Conservation (phyloP, 345 rosid genomes). For the Aethionema arabicum region DNA sequence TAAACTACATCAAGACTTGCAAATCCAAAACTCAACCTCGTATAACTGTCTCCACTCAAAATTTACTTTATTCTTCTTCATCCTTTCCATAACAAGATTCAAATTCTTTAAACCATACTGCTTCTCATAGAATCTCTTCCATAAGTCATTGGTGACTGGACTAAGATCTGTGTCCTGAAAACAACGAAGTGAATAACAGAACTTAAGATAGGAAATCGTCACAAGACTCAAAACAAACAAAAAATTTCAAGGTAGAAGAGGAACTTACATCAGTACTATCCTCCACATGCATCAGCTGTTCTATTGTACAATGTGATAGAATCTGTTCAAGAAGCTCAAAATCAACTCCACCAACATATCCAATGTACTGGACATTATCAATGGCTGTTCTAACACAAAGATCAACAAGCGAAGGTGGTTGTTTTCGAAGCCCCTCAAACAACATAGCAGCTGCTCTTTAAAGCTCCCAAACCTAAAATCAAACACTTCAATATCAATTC, state of each 20-base stretch:
- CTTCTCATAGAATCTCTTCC: constrained; percentile 71
- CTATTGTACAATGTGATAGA: constrained; percentile 68
- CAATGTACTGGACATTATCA: constrained; percentile 61
- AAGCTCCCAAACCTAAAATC: not conserved
- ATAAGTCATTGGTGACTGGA: constrained; percentile 69
- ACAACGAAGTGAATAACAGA: constrained; percentile 9
- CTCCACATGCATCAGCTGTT: constrained; percentile 78
- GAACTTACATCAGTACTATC: constrained; percentile 54
- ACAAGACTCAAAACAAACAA: not conserved
- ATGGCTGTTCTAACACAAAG: constrained; percentile 65
- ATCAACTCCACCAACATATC: constrained; percentile 89
- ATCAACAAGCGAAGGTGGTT: constrained; percentile 74
- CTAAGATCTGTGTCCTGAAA: constrained; percentile 77
- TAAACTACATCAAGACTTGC: constrained; percentile 1
- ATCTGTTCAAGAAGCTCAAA: constrained; percentile 66
- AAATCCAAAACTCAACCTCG: constrained; percentile 46
- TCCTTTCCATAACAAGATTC: constrained; percentile 48
- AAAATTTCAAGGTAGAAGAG: not conserved
- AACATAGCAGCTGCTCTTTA: constrained; percentile 26
- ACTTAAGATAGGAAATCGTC: not conserved
- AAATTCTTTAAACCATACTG: constrained; percentile 48
- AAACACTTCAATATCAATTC: not conserved
- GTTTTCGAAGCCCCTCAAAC: constrained; percentile 27
- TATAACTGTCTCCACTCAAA: constrained; percentile 68
- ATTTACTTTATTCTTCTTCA: constrained; percentile 52